Evolutionary conservation across 805 yeast genomes (phyloP), one percentile per base, ranked within the genome.

Genomic region (Saccharomycopsis sp.): DNA sequence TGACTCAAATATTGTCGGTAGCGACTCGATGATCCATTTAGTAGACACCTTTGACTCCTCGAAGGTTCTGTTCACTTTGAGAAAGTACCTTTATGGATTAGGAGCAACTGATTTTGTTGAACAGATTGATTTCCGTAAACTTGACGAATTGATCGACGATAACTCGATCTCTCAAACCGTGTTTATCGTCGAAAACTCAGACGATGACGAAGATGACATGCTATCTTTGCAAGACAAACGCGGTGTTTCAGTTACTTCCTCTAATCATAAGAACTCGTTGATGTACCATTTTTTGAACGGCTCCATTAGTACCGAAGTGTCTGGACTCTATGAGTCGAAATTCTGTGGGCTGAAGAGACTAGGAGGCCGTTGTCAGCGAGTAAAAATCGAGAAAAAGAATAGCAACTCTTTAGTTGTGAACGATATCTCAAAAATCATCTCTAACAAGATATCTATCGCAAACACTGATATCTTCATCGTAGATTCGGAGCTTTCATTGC

Each of bases 221-320:
- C 25, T 23, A 25, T 44, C 23, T 24, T 12, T 15, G n/a, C 14
- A n/a, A 22, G 12, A 35, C 42, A 42, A 52, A 47, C 17, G 19
- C 29, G 12, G 7, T 14, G 5, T 47, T 19, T 9, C 34, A 7
- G 19, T 20, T 20, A 70, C 73, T 0, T 66, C 64, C 25, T 70
- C 78, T 7, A 35, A 55, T 14, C 57, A 60, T 22, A 73, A 72
- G 59, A 65, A 72, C 17, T 66, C 73, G 14, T 67, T 83, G 42
- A 70, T 86, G 3, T 89, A 90, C 66, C 94, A 88, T 66, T 86
- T 92, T 67, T 69, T 78, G 15, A 72, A 79, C 8, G 81, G 76
- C 9, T 68, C 70, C 9, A 58, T 84, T 12, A 74, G 76, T 14
- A 57, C 75, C 35, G 64, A 53, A 56, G 63, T 66, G 14, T 51